phyloP scores from a whole-genome alignment of 768 basidiomycete species.

The Paxillus involutus region DNA sequence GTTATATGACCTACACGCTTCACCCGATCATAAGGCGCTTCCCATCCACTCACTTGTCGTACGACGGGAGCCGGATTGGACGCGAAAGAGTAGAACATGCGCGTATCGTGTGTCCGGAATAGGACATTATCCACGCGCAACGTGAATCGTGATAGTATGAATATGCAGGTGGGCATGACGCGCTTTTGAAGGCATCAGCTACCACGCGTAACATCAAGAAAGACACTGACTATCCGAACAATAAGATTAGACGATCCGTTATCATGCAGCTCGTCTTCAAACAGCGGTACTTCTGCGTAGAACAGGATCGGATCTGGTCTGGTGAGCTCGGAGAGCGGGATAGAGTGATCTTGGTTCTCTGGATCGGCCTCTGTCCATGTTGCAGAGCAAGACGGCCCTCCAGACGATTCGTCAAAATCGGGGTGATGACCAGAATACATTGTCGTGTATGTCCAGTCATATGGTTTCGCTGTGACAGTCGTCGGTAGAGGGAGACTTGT shows the following conservation, averaged over 20 bases:
- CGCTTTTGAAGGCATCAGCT: constrained; percentile 50
- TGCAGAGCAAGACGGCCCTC: constrained; percentile 17
- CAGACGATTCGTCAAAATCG: neutral
- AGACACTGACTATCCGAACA: constrained; percentile 76
- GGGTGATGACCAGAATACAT: constrained; percentile 67
- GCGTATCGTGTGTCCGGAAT: constrained; percentile 86
- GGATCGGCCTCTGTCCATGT: constrained; percentile 58
- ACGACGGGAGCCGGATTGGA: constrained; percentile 62
- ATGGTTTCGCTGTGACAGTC: constrained; percentile 78
- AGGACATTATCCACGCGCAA: constrained; percentile 93
- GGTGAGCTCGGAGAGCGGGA: constrained; percentile 83
- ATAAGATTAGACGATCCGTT: constrained; percentile 87
- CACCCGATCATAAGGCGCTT: constrained; percentile 82
- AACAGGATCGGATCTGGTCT: constrained; percentile 96
- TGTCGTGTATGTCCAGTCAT: constrained; percentile 98
- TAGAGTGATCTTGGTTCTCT: constrained; percentile 55
- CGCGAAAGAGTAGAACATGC: constrained; percentile 84
- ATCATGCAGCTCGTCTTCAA: constrained; percentile 96
- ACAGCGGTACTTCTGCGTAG: constrained; percentile 92
- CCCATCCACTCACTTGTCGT: constrained; percentile 86
- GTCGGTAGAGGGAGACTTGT: constrained; percentile 66
- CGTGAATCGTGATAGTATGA: constrained; percentile 88
- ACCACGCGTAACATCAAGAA: neutral
- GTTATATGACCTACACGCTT: constrained; percentile 54
- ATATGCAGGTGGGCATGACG: constrained; percentile 95